These are phyloP conservation scores for Adansonia gregorii DNA, from an alignment of 441 rosid species.

Conservation along the genomic window DNA sequence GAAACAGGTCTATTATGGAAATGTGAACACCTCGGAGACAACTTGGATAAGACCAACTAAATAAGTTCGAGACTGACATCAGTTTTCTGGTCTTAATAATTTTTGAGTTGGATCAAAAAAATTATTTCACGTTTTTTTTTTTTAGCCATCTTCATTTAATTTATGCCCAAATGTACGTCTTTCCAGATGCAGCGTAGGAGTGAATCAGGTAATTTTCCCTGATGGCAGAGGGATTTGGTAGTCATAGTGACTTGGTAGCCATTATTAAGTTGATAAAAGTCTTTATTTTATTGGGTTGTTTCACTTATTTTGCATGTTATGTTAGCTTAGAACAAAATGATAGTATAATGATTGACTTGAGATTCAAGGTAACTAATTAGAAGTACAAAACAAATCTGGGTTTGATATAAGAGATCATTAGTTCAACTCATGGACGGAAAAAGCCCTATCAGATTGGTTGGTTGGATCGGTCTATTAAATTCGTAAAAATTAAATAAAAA, in stretches of 20 bases:
- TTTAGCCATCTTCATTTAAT: not conserved
- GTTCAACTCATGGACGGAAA: too few species aligned
- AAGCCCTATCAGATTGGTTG: too few species aligned
- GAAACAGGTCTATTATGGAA: conserved; percentile 65
- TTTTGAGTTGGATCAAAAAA: conserved; percentile 4
- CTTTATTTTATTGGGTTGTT: not conserved
- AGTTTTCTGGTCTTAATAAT: not conserved
- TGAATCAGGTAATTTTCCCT: not conserved
- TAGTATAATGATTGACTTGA: too few species aligned
- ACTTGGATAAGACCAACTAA: conserved; percentile 61
- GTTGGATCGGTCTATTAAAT: too few species aligned
- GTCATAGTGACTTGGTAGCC: not conserved
- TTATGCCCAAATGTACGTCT: not conserved
- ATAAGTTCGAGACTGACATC: conserved; percentile 21
- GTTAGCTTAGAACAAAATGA: too few species aligned
- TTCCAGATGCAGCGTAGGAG: not conserved
- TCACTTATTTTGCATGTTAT: not conserved
- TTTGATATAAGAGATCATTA: too few species aligned
- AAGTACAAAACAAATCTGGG: too few species aligned
- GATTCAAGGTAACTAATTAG: too few species aligned
- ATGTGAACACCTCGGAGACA: conserved; percentile 55
- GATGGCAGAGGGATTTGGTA: not conserved
- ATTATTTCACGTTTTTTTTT: not conserved
- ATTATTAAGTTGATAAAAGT: not conserved
- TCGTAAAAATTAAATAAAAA: too few species aligned